Conservation (phyloP, 257 asterid genomes). For the Solanum ossicruentum region DNA sequence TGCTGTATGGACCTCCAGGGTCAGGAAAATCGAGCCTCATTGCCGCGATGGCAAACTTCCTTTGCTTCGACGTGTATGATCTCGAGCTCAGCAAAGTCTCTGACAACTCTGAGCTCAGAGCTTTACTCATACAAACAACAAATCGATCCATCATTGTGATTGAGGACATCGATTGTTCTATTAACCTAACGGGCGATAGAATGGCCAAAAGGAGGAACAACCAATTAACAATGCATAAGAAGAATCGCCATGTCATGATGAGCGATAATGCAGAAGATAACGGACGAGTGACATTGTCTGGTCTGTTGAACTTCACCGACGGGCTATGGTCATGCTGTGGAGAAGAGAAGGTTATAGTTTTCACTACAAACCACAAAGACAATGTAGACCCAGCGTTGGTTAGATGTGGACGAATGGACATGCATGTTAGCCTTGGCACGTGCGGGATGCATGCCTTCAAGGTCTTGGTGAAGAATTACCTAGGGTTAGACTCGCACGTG, state of each 20-base stretch:
- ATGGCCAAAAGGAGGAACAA: background rate
- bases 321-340: conserved; percentile 44
- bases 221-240: background rate
- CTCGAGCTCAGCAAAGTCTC: conserved; percentile 37
- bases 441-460: conserved; percentile 43
- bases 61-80: conserved; percentile 44
- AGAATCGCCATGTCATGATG: background rate
- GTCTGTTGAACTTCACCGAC: conserved; percentile 39
- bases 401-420: conserved; percentile 54
- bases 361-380: conserved; percentile 34
- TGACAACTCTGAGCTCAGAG: conserved; percentile 32
- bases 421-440: conserved; percentile 49
- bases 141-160: conserved; percentile 46
- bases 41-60: conserved; percentile 49
- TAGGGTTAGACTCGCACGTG: conserved; percentile 30
- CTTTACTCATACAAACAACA: conserved; percentile 31
- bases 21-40: conserved; percentile 50
- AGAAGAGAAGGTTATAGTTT: conserved; percentile 23
- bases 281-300: conserved; percentile 41
- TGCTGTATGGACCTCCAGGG: conserved; percentile 45
- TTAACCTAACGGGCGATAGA: conserved; percentile 32
- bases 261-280: background rate
- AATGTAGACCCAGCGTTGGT: conserved; percentile 41
- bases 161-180: conserved; percentile 49
- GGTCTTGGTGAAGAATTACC: conserved; percentile 36